Evolutionary conservation across 495 filamentous ascomycete genomes (phyloP), one percentile per base, ranked within the genome.

Genomic region (Tetracladium marchalianum): DNA sequence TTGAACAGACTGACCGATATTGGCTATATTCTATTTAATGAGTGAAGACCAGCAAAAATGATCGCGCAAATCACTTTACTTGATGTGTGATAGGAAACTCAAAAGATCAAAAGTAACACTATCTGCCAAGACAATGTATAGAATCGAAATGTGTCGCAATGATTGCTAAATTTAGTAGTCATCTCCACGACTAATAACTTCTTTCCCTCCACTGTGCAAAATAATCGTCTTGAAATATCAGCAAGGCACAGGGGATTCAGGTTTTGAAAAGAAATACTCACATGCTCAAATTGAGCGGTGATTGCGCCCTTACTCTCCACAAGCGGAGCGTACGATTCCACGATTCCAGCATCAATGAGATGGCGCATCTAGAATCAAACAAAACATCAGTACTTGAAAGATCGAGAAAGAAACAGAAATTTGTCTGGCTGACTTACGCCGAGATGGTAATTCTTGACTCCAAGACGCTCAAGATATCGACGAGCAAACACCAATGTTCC

Each of bases 211-310:
- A 38, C 86, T 86, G 47, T 87, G 76, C 43, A 95, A 75, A 43
- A 95, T 61, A 55, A 95, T 84, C 12, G 89, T 95, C 86, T 93
- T 52, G 7, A 40, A 18, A 7, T 1, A 19, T 22, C 18, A 35
- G 18, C 36, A 36, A 43, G 31, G n/a, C 11, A n/a, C 22, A 31
- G 13, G 10, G 13, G 15, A 15, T 32, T 31, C 18, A 27, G 15
- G 32, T 33, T 24, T 17, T 49, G 36, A 41, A 41, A 42, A 32
- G 33, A 33, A 47, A 64, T 17, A 64, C 84, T 73, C 67, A 90
- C 87, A 72, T 96, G 90, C 75, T 96, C 90, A 60, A 72, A 95
- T 65, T 96, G 90, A 50, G 90, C 90, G n/a, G 89, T 93, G 61
- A 90, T 95, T 10, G 85, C 90, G 48, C 90, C 90, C 78, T 93